Evolutionary conservation across 495 filamentous ascomycete species (phyloP).

Genomic region (Daldinia childiae): DNA sequence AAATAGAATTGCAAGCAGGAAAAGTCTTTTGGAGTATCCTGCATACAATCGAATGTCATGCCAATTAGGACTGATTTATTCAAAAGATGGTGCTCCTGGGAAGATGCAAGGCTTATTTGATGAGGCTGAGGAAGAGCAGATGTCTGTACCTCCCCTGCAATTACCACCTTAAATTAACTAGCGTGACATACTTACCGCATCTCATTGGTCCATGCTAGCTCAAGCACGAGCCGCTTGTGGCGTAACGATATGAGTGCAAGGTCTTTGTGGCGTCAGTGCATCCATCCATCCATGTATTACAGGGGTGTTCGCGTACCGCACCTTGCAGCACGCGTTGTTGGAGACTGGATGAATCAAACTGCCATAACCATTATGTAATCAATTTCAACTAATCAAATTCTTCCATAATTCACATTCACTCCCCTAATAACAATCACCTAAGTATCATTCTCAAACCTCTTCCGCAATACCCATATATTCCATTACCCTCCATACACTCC

Average conservation of each 20-base stretch:
- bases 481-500: neutral
- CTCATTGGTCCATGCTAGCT: neutral
- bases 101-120: constrained; percentile 26
- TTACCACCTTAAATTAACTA: constrained; percentile 4
- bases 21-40: neutral
- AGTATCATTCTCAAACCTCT: neutral
- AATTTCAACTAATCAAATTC: too few species aligned
- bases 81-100: constrained; percentile 12
- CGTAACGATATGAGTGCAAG: neutral
- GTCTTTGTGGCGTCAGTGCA: neutral
- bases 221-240: neutral
- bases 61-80: neutral
- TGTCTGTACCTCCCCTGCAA: neutral
- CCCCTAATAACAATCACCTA: too few species aligned
- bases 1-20: neutral
- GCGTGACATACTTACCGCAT: neutral
- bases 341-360: too few species aligned
- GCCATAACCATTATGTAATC: too few species aligned
- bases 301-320: constrained; percentile 1
- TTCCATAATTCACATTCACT: too few species aligned
- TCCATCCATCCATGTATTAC: neutral
- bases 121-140: constrained; percentile 34
- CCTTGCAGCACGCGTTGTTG: neutral
- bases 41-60: constrained; percentile 6
- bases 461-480: neutral